Evolutionary conservation across 305 asterid species (phyloP).

Genomic region (Fraxinus angustifolia): DNA sequence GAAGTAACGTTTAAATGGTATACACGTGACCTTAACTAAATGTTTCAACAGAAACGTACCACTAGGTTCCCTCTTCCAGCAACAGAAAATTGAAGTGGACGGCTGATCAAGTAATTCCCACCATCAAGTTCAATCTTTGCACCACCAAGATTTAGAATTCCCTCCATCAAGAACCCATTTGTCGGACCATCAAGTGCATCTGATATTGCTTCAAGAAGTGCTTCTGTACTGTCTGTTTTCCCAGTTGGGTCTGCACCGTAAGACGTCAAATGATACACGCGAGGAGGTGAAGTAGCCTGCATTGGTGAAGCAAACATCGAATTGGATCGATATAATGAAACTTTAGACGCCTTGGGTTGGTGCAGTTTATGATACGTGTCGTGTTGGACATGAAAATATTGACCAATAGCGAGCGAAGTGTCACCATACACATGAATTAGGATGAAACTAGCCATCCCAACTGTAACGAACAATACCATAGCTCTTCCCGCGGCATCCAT

Average conservation of each 20-base stretch:
- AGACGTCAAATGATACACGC: conserved; percentile 55
- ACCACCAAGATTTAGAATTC: conserved; percentile 73
- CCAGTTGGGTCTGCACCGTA: conserved; percentile 95
- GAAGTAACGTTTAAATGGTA: neutral
- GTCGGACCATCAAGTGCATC: conserved; percentile 62
- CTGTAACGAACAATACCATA: conserved; percentile 20
- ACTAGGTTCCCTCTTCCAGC: conserved; percentile 66
- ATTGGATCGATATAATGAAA: conserved; percentile 21
- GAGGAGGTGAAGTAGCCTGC: conserved; percentile 30
- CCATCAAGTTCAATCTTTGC: conserved; percentile 78
- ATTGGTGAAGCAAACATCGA: conserved; percentile 16
- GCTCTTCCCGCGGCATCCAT: conserved; percentile 43
- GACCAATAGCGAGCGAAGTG: neutral
- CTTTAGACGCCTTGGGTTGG: conserved; percentile 28
- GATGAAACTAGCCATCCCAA: conserved; percentile 24
- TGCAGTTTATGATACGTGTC: conserved; percentile 1
- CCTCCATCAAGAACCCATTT: conserved; percentile 47
- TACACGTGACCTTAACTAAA: too few relatives aligned
- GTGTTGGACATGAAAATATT: conserved; percentile 4
- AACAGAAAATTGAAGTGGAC: conserved; percentile 57
- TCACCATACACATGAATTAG: conserved; percentile 19
- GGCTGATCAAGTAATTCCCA: conserved; percentile 69
- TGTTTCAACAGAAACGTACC: conserved; percentile 31
- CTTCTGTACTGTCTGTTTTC: conserved; percentile 60
- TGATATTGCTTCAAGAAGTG: conserved; percentile 50